Evolutionary conservation across 345 rosid species (phyloP), one percentile per base, ranked within the genome.

Genomic region (Sisymbrium altissimum): DNA sequence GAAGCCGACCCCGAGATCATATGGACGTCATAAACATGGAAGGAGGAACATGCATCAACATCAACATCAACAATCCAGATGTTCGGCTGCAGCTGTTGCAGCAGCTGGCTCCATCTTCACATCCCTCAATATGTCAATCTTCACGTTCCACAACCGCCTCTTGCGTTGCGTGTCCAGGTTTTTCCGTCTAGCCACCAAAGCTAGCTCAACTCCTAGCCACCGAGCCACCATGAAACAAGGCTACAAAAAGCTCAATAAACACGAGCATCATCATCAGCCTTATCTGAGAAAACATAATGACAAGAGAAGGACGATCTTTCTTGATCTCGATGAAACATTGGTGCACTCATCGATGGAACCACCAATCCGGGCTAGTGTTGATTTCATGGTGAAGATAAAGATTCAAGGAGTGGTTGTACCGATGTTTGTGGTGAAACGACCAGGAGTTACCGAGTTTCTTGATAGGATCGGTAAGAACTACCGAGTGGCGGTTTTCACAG

Each of bases 311-410:
- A 92, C 94, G 0, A 81, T 90, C 8, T 72, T 88, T 83, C 92
- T 95, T 35, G 99, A 95, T 75, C 97, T 95, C 2, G 99, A 95
- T 19, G 97, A 95, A 79, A 95, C 97, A 2, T 73, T 92, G 50
- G 80, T 92, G 44, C 99, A 92, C 67, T 87, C 96, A 17, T 78
- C 82, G 11, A 71, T 89, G 7, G 88, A 84, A 74, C 97, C 91
- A 7, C 96, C 97, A 48, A 79, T 83, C 0, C 5, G 50, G 9
- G 72, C 74, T 21, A 70, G n/a, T 54, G 83, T 77, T 13, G 96
- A 95, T 82, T 95, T 92, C 75, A 25, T 75, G 1, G 91, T 92
- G 9, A 80, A 76, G 80, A 86, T 93, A 3, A 77, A 53, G 55
- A 88, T 95, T 17, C 84, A 86, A 23, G 97, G 97, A 17, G 81